These are phyloP conservation scores for Trichosporon sp. DNA, from an alignment of 1,284 basidiomycete genomes.

Conservation along the genomic window DNA sequence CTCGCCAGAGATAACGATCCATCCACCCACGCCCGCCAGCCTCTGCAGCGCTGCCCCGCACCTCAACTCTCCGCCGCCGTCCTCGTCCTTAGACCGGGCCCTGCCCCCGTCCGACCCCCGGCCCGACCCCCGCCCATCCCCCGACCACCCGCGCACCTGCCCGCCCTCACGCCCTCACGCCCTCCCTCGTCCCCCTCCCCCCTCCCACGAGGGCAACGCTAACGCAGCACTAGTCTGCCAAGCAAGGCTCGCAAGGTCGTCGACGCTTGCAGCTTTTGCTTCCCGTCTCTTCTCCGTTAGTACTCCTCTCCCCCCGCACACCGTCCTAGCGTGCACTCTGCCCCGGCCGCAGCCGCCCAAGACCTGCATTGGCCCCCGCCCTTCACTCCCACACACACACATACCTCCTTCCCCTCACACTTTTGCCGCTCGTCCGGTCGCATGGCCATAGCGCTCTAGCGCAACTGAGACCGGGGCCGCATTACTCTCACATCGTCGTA, in stretches of 20 bases:
- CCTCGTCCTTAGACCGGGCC: not conserved
- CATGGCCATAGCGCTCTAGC: not conserved
- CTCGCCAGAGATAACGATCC: not conserved
- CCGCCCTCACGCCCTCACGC: not conserved
- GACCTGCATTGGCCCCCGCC: not conserved
- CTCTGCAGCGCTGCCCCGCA: not conserved
- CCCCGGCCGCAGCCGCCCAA: not conserved
- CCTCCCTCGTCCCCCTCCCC: not conserved
- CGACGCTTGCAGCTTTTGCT: slow-evolving; percentile 1
- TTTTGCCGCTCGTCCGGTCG: not conserved
- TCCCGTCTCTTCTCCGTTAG: not conserved
- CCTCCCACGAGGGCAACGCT: not conserved
- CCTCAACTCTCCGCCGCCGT: not conserved
- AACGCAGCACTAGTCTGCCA: not conserved
- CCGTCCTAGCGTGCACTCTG: not conserved
- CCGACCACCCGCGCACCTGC: not conserved
- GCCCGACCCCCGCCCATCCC: not conserved
- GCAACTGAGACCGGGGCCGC: not conserved
- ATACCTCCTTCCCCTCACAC: not conserved
- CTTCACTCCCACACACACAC: not conserved
- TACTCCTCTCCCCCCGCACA: not conserved
- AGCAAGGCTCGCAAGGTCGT: not conserved
- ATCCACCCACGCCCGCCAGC: not conserved
- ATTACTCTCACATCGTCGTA: not conserved
- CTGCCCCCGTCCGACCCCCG: not conserved